phyloP scores from a whole-genome alignment of 2,329 filamentous ascomycete species.

The Alternaria angustiovoidea region DNA sequence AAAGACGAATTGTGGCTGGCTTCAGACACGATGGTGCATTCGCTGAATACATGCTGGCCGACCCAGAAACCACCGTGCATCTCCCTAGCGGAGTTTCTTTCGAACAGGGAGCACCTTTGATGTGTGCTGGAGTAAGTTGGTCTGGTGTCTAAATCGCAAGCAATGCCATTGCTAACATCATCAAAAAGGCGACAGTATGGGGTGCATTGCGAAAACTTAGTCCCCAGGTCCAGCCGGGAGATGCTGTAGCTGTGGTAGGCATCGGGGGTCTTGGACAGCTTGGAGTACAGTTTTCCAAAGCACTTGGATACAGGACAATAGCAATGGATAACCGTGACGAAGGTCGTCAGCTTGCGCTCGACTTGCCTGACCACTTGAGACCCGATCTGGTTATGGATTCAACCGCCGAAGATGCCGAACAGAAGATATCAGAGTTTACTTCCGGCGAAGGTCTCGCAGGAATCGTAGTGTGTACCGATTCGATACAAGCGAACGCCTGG shows the following conservation, averaged over 20 bases:
- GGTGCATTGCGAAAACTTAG: conserved; percentile 32
- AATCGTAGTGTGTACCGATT: conserved; percentile 39
- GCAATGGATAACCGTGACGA: conserved; percentile 38
- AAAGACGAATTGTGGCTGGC: conserved; percentile 37
- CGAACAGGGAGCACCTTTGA: conserved; percentile 45
- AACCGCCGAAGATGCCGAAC: conserved; percentile 17
- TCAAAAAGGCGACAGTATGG: conserved; percentile 36
- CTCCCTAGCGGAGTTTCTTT: conserved; percentile 32
- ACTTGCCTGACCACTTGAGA: conserved; percentile 24
- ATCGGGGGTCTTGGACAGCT: conserved; percentile 82
- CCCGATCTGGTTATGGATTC: conserved; percentile 34
- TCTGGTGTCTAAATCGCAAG: not conserved
- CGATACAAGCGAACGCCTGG: conserved; percentile 33
- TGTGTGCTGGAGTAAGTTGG: conserved; percentile 45
- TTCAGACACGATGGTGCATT: conserved; percentile 45
- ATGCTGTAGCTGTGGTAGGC: conserved; percentile 81
- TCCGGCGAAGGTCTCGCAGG: conserved; percentile 33
- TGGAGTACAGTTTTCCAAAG: conserved; percentile 73
- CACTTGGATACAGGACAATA: conserved; percentile 32
- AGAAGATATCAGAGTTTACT: conserved; percentile 26
- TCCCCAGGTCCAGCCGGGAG: conserved; percentile 63
- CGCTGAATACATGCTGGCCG: conserved; percentile 45
- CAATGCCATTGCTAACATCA: conserved; percentile 2
- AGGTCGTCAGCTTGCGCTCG: conserved; percentile 29
- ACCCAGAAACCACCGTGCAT: conserved; percentile 37